Conservation (phyloP, 768 basidiomycete species). For the Mycena floridula region DNA sequence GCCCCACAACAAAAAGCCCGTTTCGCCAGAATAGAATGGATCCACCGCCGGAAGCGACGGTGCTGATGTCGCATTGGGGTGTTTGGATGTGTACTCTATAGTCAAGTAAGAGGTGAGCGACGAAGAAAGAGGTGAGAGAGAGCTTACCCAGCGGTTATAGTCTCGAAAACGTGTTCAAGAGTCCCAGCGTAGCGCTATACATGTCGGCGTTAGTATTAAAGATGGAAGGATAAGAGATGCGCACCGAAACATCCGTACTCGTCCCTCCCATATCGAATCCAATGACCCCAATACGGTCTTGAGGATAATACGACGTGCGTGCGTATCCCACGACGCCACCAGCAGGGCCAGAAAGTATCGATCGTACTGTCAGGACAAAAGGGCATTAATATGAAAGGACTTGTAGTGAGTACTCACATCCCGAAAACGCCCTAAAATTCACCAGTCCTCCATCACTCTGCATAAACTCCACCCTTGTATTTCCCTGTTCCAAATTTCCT, state of each 20-base stretch:
- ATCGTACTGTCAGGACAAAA: constrained; percentile 35
- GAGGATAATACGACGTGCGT: constrained; percentile 24
- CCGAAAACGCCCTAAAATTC: constrained; percentile 38
- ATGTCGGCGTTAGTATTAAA: too few relatives aligned
- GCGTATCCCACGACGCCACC: constrained; percentile 43
- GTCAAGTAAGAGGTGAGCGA: too few relatives aligned
- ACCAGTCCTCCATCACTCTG: constrained; percentile 61
- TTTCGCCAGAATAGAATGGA: neutral
- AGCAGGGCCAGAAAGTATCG: constrained; percentile 33
- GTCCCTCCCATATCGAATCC: constrained; percentile 36
- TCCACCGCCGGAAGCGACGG: constrained; percentile 27
- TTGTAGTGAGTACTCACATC: constrained; percentile 20
- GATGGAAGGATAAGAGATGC: too few relatives aligned
- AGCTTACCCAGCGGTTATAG: constrained; percentile 37
- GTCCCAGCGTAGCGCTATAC: constrained; percentile 34
- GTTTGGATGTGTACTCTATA: too few relatives aligned
- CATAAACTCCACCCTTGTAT: constrained; percentile 62
- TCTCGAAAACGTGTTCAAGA: constrained; percentile 40
- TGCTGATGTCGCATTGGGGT: too few relatives aligned
- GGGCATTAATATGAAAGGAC: constrained; percentile 24
- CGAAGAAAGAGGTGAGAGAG: too few relatives aligned
- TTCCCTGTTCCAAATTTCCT: constrained; percentile 28
- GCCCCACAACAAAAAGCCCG: constrained; percentile 10
- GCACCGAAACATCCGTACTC: constrained; percentile 41
- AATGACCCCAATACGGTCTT: constrained; percentile 28